Evolutionary conservation across 352 stramenopile species (phyloP).

Genomic region (Globisporangium abappressorium): DNA sequence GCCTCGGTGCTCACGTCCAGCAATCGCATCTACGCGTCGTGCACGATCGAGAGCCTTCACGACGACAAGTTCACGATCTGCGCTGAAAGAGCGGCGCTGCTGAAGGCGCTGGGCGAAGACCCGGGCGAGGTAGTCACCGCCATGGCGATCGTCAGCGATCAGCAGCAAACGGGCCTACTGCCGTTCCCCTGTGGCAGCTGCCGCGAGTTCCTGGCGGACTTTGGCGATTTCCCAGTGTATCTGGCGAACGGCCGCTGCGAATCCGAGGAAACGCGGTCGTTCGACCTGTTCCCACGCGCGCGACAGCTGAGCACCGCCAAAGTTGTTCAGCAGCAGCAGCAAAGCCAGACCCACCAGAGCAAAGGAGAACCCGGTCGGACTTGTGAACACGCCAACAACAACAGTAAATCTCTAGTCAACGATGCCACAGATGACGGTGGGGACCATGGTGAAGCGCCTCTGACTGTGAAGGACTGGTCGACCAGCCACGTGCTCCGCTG

Average conservation of each 20-base stretch:
- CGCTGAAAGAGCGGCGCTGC: constrained; percentile 48
- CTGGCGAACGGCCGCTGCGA: constrained; percentile 50
- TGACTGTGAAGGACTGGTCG: constrained; percentile 55
- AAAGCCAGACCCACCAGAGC: neutral
- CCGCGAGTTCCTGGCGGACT: constrained; percentile 64
- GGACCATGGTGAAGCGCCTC: constrained; percentile 9
- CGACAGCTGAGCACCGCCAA: constrained; percentile 26
- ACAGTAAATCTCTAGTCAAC: neutral
- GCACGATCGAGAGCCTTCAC: constrained; percentile 37
- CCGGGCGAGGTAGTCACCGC: constrained; percentile 28
- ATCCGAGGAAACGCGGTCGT: constrained; percentile 54
- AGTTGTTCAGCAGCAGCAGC: constrained; percentile 5
- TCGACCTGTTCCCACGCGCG: constrained; percentile 52
- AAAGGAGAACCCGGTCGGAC: neutral
- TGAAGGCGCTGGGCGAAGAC: constrained; percentile 41
- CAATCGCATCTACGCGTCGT: constrained; percentile 39
- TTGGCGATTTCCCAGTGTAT: constrained; percentile 75
- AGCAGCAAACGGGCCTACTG: constrained; percentile 26
- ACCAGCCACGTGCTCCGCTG: constrained; percentile 47
- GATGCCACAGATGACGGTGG: neutral
- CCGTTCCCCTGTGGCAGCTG: constrained; percentile 63
- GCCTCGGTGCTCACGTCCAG: constrained; percentile 48
- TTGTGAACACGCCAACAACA: neutral
- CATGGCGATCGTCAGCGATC: constrained; percentile 60
- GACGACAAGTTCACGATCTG: constrained; percentile 41